phyloP scores from a whole-genome alignment of 192 early-diverging fungal species.

The Gonapodya sp. region DNA sequence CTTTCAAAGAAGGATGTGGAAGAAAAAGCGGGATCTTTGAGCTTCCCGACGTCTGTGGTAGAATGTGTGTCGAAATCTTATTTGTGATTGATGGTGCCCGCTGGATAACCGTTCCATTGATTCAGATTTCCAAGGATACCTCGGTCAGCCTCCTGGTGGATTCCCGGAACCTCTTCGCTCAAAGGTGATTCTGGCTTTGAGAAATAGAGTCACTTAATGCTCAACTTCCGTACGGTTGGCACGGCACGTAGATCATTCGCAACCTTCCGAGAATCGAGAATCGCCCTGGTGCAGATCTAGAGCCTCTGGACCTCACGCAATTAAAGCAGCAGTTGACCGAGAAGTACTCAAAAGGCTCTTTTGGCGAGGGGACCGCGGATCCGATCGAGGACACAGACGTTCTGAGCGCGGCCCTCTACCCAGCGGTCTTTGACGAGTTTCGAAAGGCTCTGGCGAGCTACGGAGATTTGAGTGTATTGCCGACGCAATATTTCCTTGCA shows the following conservation, averaged over 20 bases:
- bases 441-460: constrained; percentile 58
- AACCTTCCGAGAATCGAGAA: constrained; percentile 66
- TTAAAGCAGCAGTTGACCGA: constrained; percentile 66
- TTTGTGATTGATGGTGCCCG: no score
- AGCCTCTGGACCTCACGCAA: constrained; percentile 64
- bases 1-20: constrained; percentile 63
- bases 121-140: constrained; percentile 93
- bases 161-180: constrained; percentile 81
- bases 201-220: not conserved
- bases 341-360: constrained; percentile 64
- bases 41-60: constrained; percentile 87
- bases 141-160: constrained; percentile 89
- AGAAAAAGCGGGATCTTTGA: constrained; percentile 65
- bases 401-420: constrained; percentile 82
- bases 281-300: constrained; percentile 73
- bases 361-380: constrained; percentile 59
- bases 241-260: constrained; percentile 67
- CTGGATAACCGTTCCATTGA: no score
- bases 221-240: not conserved
- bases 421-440: constrained; percentile 82
- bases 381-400: constrained; percentile 44
- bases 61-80: no score
- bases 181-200: not conserved
- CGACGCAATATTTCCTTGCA: constrained; percentile 81
- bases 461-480: constrained; percentile 81